Percentiles rank a stretch among this genome's conserved stretches.
Conservation (phyloP, 1,284 basidiomycete species). For the Coniophora puteana region DNA sequence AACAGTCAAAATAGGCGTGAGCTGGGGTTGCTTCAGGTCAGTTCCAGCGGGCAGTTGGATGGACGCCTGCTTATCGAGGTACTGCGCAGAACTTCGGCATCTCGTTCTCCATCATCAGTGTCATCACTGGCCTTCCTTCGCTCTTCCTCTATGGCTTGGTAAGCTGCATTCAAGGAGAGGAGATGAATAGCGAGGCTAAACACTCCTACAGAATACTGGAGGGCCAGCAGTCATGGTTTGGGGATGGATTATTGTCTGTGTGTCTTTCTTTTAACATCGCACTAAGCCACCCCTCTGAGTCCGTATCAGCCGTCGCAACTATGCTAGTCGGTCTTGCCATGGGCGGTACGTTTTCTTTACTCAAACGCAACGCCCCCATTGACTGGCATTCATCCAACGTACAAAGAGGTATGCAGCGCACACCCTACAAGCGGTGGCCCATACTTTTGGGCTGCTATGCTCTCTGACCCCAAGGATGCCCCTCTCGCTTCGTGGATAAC, state of each 20-base stretch:
- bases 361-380: background rate
- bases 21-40: conserved; percentile 55
- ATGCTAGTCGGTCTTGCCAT: conserved; percentile 65
- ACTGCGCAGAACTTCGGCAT: conserved; percentile 63
- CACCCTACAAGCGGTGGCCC: conserved; percentile 75
- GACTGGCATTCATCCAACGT: background rate
- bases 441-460: conserved; percentile 75
- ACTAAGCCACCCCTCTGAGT: background rate
- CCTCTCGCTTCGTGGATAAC: conserved; percentile 68
- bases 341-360: conserved; percentile 44
- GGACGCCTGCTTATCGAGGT: conserved; percentile 6
- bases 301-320: conserved; percentile 51
- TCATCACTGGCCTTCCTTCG: conserved; percentile 66
- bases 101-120: conserved; percentile 72
- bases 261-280: conserved; percentile 13
- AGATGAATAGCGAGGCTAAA: conserved; percentile 1
- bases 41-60: conserved; percentile 14
- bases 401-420: conserved; percentile 62
- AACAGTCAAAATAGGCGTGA: conserved; percentile 40
- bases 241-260: conserved; percentile 68
- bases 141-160: conserved; percentile 66
- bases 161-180: conserved; percentile 20
- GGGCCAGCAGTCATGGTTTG: conserved; percentile 73
- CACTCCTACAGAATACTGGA: conserved; percentile 51
- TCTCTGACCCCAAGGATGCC: conserved; percentile 51